Evolutionary conservation across 495 filamentous ascomycete species (phyloP).

Genomic region (Bryoglossum gracile): DNA sequence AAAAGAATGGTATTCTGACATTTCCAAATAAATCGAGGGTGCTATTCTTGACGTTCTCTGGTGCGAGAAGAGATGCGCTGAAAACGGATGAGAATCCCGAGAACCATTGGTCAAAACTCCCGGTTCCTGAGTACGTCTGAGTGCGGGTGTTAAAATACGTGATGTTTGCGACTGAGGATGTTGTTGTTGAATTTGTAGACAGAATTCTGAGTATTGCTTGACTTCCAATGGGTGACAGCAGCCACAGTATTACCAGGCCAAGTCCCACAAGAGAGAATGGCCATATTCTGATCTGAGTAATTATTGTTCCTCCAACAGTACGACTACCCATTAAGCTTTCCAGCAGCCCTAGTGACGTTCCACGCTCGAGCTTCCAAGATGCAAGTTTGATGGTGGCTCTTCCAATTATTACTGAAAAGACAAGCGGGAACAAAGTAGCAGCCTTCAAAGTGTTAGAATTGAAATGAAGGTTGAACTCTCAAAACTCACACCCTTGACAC

Average conservation of each 20-base stretch:
- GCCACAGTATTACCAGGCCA: constrained; percentile 16
- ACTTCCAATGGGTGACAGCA: constrained; percentile 15
- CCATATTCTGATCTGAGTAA: constrained; percentile 12
- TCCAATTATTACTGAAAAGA: constrained; percentile 15
- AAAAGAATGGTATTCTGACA: constrained; percentile 20
- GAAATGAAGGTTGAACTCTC: not conserved
- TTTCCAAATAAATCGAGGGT: constrained; percentile 13
- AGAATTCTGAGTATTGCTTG: constrained; percentile 19
- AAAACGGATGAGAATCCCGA: constrained; percentile 11
- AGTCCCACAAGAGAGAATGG: constrained; percentile 4
- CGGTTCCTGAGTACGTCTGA: constrained; percentile 5
- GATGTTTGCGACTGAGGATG: not conserved
- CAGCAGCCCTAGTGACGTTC: constrained; percentile 13
- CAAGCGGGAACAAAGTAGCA: constrained; percentile 12
- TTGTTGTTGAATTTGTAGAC: not conserved
- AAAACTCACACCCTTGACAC: constrained; percentile 3
- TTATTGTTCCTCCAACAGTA: constrained; percentile 17
- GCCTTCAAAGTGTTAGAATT: constrained; percentile 1
- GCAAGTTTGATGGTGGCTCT: constrained; percentile 13
- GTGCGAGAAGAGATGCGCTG: constrained; percentile 11
- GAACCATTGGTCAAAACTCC: constrained; percentile 10
- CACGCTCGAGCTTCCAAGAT: constrained; percentile 18
- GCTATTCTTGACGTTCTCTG: constrained; percentile 9
- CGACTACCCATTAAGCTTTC: constrained; percentile 20
- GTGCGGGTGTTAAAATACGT: constrained; percentile 11